phyloP scores from a whole-genome alignment of 23 red algal genomes.

The Cyanidioschyzon merolae region DNA sequence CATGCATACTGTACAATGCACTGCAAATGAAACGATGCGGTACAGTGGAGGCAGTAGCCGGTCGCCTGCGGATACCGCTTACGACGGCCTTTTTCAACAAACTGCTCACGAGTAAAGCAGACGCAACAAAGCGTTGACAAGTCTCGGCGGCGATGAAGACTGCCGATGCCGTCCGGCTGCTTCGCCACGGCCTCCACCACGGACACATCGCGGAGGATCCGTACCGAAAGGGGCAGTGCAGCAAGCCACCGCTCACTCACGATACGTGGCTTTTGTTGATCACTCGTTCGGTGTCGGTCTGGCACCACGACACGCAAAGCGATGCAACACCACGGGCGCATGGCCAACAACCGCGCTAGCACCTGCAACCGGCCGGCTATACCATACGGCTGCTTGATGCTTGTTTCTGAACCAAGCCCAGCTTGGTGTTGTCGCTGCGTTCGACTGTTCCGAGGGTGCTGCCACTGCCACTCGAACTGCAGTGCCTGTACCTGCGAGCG shows the following conservation, averaged over 20 bases:
- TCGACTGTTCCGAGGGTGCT: conserved; percentile 41
- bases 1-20: background rate
- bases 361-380: background rate
- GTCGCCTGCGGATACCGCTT: background rate
- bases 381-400: background rate
- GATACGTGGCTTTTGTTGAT: background rate
- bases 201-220: background rate
- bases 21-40: background rate
- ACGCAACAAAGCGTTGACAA: background rate
- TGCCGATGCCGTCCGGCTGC: background rate
- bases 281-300: background rate
- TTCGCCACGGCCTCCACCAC: background rate
- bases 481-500: conserved; percentile 39
- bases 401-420: background rate
- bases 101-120: background rate
- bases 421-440: background rate
- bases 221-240: background rate
- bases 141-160: background rate
- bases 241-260: background rate
- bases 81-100: background rate
- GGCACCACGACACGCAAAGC: background rate
- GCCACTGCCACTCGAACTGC: conserved; percentile 99
- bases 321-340: background rate
- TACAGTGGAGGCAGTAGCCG: background rate
- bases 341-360: background rate